phyloP scores from a whole-genome alignment of 1,284 basidiomycete species.

The Rhodotorula sp. region DNA sequence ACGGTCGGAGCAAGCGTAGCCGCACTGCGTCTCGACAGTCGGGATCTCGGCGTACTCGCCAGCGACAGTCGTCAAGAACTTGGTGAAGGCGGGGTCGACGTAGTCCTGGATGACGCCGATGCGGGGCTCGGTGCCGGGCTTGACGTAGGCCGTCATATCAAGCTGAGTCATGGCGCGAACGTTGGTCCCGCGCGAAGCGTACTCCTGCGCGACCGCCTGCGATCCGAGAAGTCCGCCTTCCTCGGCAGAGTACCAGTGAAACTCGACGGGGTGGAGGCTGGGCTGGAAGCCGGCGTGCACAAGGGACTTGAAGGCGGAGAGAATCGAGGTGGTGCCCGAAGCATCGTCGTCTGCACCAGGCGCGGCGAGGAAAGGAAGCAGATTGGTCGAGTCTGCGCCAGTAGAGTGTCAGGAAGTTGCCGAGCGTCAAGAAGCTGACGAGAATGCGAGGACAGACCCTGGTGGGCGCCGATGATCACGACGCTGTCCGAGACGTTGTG shows the following conservation, averaged over 20 bases:
- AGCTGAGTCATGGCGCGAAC: slow-evolving; percentile 67
- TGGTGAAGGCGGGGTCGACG: slow-evolving; percentile 67
- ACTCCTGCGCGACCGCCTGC: slow-evolving; percentile 80
- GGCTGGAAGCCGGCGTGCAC: slow-evolving; percentile 76
- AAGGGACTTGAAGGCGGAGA: slow-evolving; percentile 83
- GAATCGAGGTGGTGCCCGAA: slow-evolving; percentile 85
- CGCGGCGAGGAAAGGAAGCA: slow-evolving; percentile 73
- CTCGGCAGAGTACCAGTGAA: slow-evolving; percentile 66
- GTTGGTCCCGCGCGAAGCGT: slow-evolving; percentile 48
- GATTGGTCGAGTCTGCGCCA: slow-evolving; percentile 88
- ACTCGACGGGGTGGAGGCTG: slow-evolving; percentile 69
- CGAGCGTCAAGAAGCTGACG: not conserved
- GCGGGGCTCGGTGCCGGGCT: slow-evolving; percentile 77
- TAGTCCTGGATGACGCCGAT: slow-evolving; percentile 90
- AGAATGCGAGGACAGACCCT: slow-evolving; percentile 41
- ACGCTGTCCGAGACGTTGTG: slow-evolving; percentile 45
- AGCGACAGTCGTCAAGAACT: slow-evolving; percentile 69
- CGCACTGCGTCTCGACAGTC: slow-evolving; percentile 59
- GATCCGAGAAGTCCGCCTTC: slow-evolving; percentile 80
- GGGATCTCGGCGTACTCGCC: slow-evolving; percentile 60
- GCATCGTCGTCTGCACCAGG: slow-evolving; percentile 85
- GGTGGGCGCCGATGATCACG: slow-evolving; percentile 53
- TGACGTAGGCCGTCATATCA: slow-evolving; percentile 57
- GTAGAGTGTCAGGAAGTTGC: slow-evolving; percentile 37
- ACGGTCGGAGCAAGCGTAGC: slow-evolving; percentile 87